Conservation (phyloP, 1,284 basidiomycete genomes). For the Irpex lacteus region DNA sequence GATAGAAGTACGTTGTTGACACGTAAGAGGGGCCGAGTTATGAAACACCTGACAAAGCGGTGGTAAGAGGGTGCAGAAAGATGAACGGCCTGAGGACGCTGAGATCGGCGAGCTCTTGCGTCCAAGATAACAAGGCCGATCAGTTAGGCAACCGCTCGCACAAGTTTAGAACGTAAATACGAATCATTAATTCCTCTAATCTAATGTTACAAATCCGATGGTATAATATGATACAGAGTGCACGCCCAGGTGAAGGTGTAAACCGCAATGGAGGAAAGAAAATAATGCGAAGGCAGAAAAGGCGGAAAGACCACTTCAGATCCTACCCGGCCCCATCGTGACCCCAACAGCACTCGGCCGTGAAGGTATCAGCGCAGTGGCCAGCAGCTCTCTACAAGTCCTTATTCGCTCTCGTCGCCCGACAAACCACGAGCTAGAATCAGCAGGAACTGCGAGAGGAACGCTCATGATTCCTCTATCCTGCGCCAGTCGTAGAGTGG, state of each 20-base stretch:
- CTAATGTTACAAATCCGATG: not conserved
- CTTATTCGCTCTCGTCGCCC: constrained; percentile 68
- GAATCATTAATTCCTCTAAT: not conserved
- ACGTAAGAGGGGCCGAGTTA: not conserved
- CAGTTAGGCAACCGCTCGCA: not conserved
- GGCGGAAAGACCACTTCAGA: not conserved
- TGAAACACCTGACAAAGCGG: not conserved
- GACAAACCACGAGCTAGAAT: constrained; percentile 68
- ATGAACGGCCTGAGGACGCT: not conserved
- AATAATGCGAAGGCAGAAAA: not conserved
- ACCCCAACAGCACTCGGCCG: constrained; percentile 10
- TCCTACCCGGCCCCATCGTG: not conserved
- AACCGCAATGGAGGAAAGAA: too few species aligned
- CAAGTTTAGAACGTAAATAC: not conserved
- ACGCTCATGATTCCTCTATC: constrained; percentile 47
- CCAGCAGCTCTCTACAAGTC: constrained; percentile 64
- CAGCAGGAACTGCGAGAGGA: constrained; percentile 48
- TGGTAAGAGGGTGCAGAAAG: not conserved
- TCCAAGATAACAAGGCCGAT: not conserved
- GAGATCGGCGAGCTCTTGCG: not conserved
- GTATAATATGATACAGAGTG: not conserved
- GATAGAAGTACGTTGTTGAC: not conserved
- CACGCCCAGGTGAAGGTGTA: not conserved
- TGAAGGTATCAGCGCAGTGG: constrained; percentile 48
- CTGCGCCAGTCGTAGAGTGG: constrained; percentile 51